A percentile compares a stretch with the other conserved stretches of the same genome.
Conservation (phyloP, 768 basidiomycete genomes). For the Amanita rimosa region DNA sequence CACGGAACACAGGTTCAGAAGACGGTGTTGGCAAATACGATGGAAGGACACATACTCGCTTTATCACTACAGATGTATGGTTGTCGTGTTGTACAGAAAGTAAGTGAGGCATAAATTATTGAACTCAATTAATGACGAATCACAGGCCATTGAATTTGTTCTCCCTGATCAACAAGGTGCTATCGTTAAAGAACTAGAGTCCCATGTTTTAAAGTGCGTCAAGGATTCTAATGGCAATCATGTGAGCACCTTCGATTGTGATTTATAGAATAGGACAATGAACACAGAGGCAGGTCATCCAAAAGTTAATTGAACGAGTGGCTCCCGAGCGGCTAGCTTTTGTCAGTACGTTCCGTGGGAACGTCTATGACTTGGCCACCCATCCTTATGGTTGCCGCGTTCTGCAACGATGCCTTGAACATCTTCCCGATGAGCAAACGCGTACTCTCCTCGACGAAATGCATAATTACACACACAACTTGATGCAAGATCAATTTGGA, state of each 20-base stretch:
- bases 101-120: slow-evolving; percentile 15
- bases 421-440: slow-evolving; percentile 58
- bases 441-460: slow-evolving; percentile 76
- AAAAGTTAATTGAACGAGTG: slow-evolving; percentile 80
- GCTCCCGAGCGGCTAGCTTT: slow-evolving; percentile 68
- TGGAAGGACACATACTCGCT: slow-evolving; percentile 69
- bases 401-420: slow-evolving; percentile 85
- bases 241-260: slow-evolving; percentile 31
- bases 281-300: slow-evolving; percentile 49
- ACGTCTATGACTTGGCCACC: slow-evolving; percentile 70
- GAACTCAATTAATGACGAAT: neutral
- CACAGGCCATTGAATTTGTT: slow-evolving; percentile 74
- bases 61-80: slow-evolving; percentile 92
- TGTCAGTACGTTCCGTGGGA: slow-evolving; percentile 63
- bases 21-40: slow-evolving; percentile 49
- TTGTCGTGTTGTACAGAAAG: slow-evolving; percentile 93
- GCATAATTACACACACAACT: slow-evolving; percentile 50
- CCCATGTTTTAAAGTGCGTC: slow-evolving; percentile 74
- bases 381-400: slow-evolving; percentile 95
- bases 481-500: slow-evolving; percentile 91
- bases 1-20: slow-evolving; percentile 71
- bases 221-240: slow-evolving; percentile 93
- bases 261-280: neutral
- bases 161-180: slow-evolving; percentile 64
- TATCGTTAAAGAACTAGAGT: slow-evolving; percentile 72